Base-by-base conservation (phyloP, 176 grass and related monocot genomes). In the Oryza longistaminata region DNA sequence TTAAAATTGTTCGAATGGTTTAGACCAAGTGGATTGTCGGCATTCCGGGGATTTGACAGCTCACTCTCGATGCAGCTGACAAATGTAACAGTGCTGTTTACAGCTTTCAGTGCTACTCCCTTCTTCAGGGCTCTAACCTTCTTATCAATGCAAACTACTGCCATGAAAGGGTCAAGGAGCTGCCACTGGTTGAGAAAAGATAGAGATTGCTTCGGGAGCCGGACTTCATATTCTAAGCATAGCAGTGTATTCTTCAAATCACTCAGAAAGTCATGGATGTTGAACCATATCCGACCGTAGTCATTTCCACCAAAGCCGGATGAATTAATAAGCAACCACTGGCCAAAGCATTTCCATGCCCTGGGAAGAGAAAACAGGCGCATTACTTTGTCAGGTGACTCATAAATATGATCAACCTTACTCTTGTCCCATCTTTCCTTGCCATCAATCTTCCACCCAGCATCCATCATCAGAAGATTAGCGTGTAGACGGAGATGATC, bases 331-430 rank as follows among this genome's bases (percentile, higher is more conserved):
- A 85, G 86, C 71, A 97, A 80, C 87, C 82, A 64, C 66, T 87
- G 84, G 43, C 95, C 91, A 90, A 88, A 93, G 74, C 72, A 90
- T 88, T 92, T 74, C 95, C 95, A 98, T 61, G 93, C 91, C 85
- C 79, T 90, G 46, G 90, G 71, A 73, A 98, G 92, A 75, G 93
- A 90, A 82, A 80, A 81, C 27, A 90, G 37, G 43, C 53, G 87
- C 21, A 19, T 26, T 74, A 65, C 37, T 64, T 87, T 80, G 53
- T 86, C 79, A 22, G 95, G 95, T 0, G 81, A 33, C 80, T 67
- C 43, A 37, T 88, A 98, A 5, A 76, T 2, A 13, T 60, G 13
- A 16, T 98, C 85, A 19, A 79, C 42, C 86, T 72, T 95, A 81
- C 48, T 90, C 77, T 35, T 86, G 72, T 77, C 52, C 25, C 34